Conservation (phyloP, 2,329 filamentous ascomycete species). For the Fusarium kyushuense region DNA sequence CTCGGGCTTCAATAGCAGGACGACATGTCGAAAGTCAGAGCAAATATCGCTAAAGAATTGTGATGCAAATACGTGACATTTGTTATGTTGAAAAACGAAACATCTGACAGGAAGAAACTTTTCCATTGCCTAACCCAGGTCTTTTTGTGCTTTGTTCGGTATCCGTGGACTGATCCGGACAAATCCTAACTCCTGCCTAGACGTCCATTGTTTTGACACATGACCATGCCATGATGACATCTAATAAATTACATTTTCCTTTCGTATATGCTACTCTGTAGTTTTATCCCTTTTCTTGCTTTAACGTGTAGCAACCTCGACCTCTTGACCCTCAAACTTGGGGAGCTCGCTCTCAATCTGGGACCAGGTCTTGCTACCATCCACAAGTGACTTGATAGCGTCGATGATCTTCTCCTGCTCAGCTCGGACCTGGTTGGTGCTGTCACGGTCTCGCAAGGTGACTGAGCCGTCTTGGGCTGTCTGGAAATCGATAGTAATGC, state of each 20-base stretch:
- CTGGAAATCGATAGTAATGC: slow-evolving; percentile 96
- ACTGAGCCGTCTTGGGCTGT: slow-evolving; percentile 87
- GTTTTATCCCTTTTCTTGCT: slow-evolving; percentile 18
- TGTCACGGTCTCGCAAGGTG: slow-evolving; percentile 91
- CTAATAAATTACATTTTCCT: slow-evolving; percentile 43
- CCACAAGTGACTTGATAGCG: slow-evolving; percentile 71
- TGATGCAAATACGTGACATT: background rate
- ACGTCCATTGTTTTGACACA: slow-evolving; percentile 7
- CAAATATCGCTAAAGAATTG: background rate
- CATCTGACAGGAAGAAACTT: slow-evolving; percentile 5
- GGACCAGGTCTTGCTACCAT: slow-evolving; percentile 67
- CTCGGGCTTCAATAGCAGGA: background rate
- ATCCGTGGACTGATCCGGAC: slow-evolving; percentile 24
- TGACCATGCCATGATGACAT: slow-evolving; percentile 19
- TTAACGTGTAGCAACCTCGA: slow-evolving; percentile 58
- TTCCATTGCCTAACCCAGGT: slow-evolving; percentile 15
- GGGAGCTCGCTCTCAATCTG: slow-evolving; percentile 84
- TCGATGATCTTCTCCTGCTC: slow-evolving; percentile 82
- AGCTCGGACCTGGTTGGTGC: slow-evolving; percentile 89
- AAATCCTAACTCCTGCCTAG: slow-evolving; percentile 26
- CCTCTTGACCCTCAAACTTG: slow-evolving; percentile 83
- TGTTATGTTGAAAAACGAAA: background rate
- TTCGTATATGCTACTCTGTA: slow-evolving; percentile 22
- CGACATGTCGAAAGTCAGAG: background rate
- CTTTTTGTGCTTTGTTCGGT: slow-evolving; percentile 24